Base-by-base conservation (phyloP, 371 early-diverging fungal genomes). In the Rhizomucor pusillus region DNA sequence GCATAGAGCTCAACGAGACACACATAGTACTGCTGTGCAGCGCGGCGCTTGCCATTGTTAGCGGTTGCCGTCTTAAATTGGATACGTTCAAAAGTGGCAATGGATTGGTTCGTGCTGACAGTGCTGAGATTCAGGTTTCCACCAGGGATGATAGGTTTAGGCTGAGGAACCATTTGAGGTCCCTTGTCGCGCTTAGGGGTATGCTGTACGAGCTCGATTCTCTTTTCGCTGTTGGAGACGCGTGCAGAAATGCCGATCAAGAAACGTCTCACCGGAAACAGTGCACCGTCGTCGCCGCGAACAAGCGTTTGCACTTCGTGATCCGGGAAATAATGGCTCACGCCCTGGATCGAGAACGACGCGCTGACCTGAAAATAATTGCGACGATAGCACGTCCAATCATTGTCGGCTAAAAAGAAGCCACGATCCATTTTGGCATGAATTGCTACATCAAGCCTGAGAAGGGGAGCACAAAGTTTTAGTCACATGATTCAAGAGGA, bases 51-150 rank as follows among this genome's bases (percentile, higher is more conserved):
- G 49, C 89, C 90, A 57, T 90, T 92, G 71, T 91, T 92, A 48
- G 90, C 90, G 0, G 94, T 93, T 19, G 93, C 90, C 0, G 86
- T 83, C 69, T 91, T 91, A 82, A 93, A 93, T 73, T 93, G 94
- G 16, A 93, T 72, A 5, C 94, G 86, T 58, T 93, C 92, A 65
- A 89, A 93, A 14, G 85, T 83, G 14, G 75, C 82, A 2, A 85
- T 66, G 46, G 58, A 70, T 37, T 70, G 75, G 40, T 59, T 65
- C 12, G 65, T 55, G 5, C 69, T 65, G 3, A 69, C 65, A 5
- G 69, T 53, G 46, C 62, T 64, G 46, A 74, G 29, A 47, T 65
- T 59, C 14, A 78, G 57, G 20, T 70, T 64, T 6, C 81, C 82
- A 20, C 80, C 82, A 12, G 79, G 65, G 9, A 67, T 69, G 44